Percentiles rank a stretch among this genome's conserved stretches.
These are phyloP conservation scores for Botrytis byssoidea DNA, from an alignment of 2,329 filamentous ascomycete genomes.

Conservation along the genomic window DNA sequence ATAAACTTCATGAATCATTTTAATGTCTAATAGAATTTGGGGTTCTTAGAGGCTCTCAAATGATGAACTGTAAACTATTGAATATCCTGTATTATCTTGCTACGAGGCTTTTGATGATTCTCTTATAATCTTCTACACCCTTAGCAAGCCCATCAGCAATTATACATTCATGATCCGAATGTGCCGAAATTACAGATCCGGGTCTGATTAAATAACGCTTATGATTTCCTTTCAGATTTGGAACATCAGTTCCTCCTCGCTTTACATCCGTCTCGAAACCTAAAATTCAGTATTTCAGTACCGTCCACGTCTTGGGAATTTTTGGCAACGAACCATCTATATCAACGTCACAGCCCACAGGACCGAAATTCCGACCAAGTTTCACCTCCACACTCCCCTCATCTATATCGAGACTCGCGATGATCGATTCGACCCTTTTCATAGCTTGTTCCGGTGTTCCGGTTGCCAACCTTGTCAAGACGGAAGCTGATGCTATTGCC, in stretches of 20 bases:
- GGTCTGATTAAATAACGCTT: constrained; percentile 62
- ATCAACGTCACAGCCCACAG: constrained; percentile 69
- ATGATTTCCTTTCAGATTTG: constrained; percentile 39
- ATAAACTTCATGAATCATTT: background rate
- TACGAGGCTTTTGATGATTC: background rate
- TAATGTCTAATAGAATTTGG: no score
- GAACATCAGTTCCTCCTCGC: constrained; percentile 90
- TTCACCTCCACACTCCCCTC: constrained; percentile 52
- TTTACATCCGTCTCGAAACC: constrained; percentile 76
- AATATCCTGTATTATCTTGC: background rate
- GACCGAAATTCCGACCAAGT: constrained; percentile 70
- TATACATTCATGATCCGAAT: constrained; percentile 76
- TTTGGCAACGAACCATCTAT: constrained; percentile 49
- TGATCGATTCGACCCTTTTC: background rate
- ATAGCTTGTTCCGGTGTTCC: constrained; percentile 1
- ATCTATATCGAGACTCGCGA: background rate
- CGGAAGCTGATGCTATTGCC: constrained; percentile 41
- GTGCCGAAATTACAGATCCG: constrained; percentile 77
- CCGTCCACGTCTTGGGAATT: background rate
- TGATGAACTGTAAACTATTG: background rate
- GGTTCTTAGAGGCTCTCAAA: background rate
- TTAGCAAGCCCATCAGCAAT: constrained; percentile 70
- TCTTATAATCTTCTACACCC: constrained; percentile 75
- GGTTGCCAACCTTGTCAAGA: constrained; percentile 7
- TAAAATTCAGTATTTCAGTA: constrained; percentile 2